Conservation (phyloP, 2,329 filamentous ascomycete genomes). For the Cladorrhinum sp. region DNA sequence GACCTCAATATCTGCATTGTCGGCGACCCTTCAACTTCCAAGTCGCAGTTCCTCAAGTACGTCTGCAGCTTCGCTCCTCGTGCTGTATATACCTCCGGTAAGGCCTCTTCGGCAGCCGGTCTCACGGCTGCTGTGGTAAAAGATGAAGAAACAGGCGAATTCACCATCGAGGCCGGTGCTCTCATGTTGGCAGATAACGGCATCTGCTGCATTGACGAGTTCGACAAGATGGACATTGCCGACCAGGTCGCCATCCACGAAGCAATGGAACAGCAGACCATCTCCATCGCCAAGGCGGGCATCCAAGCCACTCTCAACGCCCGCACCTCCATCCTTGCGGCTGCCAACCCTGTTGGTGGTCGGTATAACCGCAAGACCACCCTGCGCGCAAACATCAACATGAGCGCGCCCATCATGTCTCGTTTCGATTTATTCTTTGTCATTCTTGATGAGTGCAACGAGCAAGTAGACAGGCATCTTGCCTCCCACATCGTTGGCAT, state of each 20-base stretch:
- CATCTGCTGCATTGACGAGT: constrained; percentile 97
- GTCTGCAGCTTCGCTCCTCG: constrained; percentile 95
- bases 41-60: constrained; percentile 98
- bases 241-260: constrained; percentile 99
- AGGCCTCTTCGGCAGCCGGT: constrained; percentile 95
- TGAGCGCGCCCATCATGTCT: constrained; percentile 98
- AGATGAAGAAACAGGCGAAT: constrained; percentile 97
- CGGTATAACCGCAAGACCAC: constrained; percentile 97
- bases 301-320: constrained; percentile 98
- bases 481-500: constrained; percentile 93
- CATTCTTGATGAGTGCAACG: constrained; percentile 94
- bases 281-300: constrained; percentile 96
- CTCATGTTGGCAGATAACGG: constrained; percentile 97
- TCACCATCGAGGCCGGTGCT: constrained; percentile 96
- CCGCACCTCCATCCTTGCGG: constrained; percentile 89
- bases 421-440: constrained; percentile 99
- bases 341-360: constrained; percentile 92
- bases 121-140: constrained; percentile 95
- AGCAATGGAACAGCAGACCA: constrained; percentile 99
- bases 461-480: constrained; percentile 82
- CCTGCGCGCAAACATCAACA: constrained; percentile 92
- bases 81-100: constrained; percentile 95
- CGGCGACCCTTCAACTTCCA: constrained; percentile 93
- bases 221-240: constrained; percentile 98
- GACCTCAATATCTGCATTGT: constrained; percentile 99